A percentile compares a stretch with the other conserved stretches of the same genome.
Conservation (phyloP, 345 rosid genomes). For the Clarkia xantiana region DNA sequence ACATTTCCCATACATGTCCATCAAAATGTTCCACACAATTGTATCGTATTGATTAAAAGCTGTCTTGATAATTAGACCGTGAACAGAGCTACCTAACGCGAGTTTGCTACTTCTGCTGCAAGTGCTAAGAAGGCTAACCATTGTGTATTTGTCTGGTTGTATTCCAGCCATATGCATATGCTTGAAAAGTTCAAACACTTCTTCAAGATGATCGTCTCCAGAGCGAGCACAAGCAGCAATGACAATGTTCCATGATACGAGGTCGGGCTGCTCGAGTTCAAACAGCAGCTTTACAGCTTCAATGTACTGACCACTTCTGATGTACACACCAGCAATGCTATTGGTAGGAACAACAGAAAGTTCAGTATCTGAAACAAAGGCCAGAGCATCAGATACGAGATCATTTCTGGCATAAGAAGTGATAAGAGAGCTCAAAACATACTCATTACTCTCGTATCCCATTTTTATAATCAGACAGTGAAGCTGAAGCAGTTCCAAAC, state of each 20-base stretch:
- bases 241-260: conserved; percentile 69
- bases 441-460: conserved; percentile 48
- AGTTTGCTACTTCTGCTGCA: conserved; percentile 41
- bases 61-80: conserved; percentile 47
- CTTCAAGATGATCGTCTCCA: conserved; percentile 21
- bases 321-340: conserved; percentile 52
- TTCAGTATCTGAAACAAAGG: conserved; percentile 26
- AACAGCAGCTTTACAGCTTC: conserved; percentile 53
- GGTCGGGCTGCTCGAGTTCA: conserved; percentile 53
- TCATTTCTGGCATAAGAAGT: conserved; percentile 49
- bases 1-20: conserved; percentile 93
- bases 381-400: conserved; percentile 37
- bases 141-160: conserved; percentile 66
- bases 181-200: conserved; percentile 52
- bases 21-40: conserved; percentile 48
- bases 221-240: conserved; percentile 61
- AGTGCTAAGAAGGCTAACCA: conserved; percentile 45
- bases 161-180: conserved; percentile 32
- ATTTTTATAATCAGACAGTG: conserved; percentile 48
- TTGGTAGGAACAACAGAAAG: conserved; percentile 34
- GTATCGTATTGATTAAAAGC: conserved; percentile 37
- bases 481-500: conserved; percentile 38
- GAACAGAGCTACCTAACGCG: conserved; percentile 61
- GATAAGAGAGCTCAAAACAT: conserved; percentile 62
- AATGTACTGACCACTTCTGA: conserved; percentile 43